These are phyloP conservation scores for Nakazawaea wyomingensis DNA, from an alignment of 805 yeast genomes.

Conservation along the genomic window DNA sequence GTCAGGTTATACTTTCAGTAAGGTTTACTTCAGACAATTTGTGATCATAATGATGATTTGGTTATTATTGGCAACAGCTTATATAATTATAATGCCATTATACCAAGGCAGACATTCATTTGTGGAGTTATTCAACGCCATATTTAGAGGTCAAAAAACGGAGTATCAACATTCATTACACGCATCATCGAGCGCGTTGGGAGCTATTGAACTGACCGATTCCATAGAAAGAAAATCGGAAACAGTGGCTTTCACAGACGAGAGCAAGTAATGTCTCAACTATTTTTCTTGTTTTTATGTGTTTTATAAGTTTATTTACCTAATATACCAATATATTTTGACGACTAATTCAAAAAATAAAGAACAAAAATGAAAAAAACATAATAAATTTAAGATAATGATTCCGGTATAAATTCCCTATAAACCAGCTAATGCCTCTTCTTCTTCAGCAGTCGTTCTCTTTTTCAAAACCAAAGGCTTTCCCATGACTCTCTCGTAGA, in stretches of 20 bases:
- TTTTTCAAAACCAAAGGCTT: constrained; percentile 83
- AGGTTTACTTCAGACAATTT: constrained; percentile 30
- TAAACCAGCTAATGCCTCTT: constrained; percentile 38
- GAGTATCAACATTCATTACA: constrained; percentile 9
- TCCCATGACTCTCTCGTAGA: constrained; percentile 88
- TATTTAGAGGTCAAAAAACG: constrained; percentile 8
- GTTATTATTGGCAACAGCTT: constrained; percentile 29
- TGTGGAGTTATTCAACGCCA: constrained; percentile 2
- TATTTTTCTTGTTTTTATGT: no score
- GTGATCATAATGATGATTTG: constrained; percentile 33
- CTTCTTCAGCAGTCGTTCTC: constrained; percentile 64
- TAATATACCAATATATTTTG: no score
- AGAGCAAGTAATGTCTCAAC: no score
- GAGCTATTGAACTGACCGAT: neutral
- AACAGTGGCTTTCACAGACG: no score
- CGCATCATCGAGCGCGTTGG: constrained; percentile 1
- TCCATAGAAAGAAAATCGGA: neutral
- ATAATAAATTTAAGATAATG: no score
- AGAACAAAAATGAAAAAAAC: no score
- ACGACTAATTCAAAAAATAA: no score
- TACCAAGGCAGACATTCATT: constrained; percentile 27
- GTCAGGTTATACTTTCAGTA: constrained; percentile 28
- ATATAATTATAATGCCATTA: constrained; percentile 32
- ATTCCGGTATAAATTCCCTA: no score
- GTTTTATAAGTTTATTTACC: no score